Evolutionary conservation across 495 filamentous ascomycete genomes (phyloP).

Genomic region (Immersiella caudata): DNA sequence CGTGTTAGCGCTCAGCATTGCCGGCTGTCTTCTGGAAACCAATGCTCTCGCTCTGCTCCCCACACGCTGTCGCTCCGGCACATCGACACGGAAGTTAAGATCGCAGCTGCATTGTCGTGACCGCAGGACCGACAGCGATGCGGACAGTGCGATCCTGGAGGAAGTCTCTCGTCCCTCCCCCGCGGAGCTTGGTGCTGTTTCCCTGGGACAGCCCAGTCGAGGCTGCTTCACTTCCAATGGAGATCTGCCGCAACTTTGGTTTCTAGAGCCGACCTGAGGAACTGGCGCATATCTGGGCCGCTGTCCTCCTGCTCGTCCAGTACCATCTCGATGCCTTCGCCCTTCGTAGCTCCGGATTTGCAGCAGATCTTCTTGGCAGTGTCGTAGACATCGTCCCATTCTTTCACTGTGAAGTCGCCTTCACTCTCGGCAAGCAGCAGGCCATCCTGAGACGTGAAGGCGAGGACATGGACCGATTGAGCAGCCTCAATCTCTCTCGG

Average conservation of each 20-base stretch:
- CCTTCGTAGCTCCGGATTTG: conserved; percentile 39
- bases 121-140: conserved; percentile 3
- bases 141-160: neutral
- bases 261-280: conserved; percentile 67
- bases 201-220: neutral
- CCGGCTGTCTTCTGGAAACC: conserved; percentile 25
- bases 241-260: conserved; percentile 60
- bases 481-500: conserved; percentile 58
- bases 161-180: conserved; percentile 1
- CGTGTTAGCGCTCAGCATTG: conserved; percentile 22
- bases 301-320: conserved; percentile 44
- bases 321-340: conserved; percentile 50
- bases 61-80: conserved; percentile 12
- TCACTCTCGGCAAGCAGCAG: conserved; percentile 80
- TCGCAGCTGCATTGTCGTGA: conserved; percentile 1
- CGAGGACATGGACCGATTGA: conserved; percentile 73
- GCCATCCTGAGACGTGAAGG: conserved; percentile 73
- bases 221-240: conserved; percentile 57
- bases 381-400: conserved; percentile 73
- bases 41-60: conserved; percentile 24
- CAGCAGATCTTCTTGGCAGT: conserved; percentile 67
- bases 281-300: conserved; percentile 54
- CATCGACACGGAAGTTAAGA: neutral
- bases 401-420: conserved; percentile 73
- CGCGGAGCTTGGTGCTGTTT: too few relatives aligned